Conservation (phyloP, 768 basidiomycete genomes). For the Russula foetens region DNA sequence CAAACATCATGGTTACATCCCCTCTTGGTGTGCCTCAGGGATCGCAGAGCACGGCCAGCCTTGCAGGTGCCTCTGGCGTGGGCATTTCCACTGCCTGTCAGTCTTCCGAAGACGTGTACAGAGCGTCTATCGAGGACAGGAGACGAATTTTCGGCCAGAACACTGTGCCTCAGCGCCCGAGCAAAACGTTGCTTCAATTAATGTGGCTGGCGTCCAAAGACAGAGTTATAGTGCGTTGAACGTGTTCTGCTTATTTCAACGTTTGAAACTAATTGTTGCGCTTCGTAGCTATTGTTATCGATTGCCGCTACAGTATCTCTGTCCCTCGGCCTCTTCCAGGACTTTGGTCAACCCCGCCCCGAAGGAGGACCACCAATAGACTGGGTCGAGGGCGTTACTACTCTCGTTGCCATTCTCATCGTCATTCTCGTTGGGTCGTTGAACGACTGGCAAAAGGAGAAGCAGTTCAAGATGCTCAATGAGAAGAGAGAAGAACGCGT, state of each 20-base stretch:
- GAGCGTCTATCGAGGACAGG: too few species aligned
- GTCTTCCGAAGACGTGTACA: conserved; percentile 22
- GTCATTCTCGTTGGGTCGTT: too few species aligned
- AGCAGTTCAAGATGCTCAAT: conserved; percentile 87
- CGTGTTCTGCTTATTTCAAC: background rate
- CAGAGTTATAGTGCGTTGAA: conserved; percentile 48
- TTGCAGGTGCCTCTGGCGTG: background rate
- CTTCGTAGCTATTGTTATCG: conserved; percentile 73
- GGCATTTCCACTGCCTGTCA: background rate
- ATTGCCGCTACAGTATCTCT: conserved; percentile 92
- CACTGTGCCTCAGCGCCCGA: conserved; percentile 37
- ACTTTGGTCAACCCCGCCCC: too few species aligned
- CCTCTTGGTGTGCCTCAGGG: conserved; percentile 27
- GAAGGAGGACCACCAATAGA: conserved; percentile 71
- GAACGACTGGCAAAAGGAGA: too few species aligned
- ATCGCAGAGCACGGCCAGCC: conserved; percentile 8
- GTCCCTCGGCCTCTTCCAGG: too few species aligned
- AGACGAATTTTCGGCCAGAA: conserved; percentile 46
- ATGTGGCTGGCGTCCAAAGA: conserved; percentile 61
- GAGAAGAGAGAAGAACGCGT: conserved; percentile 92
- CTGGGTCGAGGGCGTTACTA: conserved; percentile 93
- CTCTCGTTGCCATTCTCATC: conserved; percentile 66
- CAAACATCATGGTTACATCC: conserved; percentile 34
- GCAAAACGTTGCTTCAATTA: conserved; percentile 42
- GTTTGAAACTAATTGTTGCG: conserved; percentile 26